Conservation (phyloP, 2,329 filamentous ascomycete species). For the Fusarium penzigii region DNA sequence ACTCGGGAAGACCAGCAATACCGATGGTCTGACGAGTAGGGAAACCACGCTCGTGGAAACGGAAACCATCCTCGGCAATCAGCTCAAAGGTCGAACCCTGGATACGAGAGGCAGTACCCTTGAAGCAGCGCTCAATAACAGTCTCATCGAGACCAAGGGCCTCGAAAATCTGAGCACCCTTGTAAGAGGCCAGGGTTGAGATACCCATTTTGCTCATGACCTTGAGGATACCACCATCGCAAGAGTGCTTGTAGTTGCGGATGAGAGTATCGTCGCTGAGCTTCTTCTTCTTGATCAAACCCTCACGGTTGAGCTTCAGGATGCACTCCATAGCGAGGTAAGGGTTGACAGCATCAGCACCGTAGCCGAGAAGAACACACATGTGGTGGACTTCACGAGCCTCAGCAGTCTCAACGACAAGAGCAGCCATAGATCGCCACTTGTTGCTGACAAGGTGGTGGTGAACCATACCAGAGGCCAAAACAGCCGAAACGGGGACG, state of each 20-base stretch:
- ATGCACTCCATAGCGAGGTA: slow-evolving; percentile 97
- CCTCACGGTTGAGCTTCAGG: slow-evolving; percentile 92
- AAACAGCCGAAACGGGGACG: slow-evolving; percentile 79
- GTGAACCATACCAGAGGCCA: slow-evolving; percentile 92
- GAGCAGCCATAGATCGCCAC: slow-evolving; percentile 85
- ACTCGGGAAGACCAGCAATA: slow-evolving; percentile 81
- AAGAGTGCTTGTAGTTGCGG: slow-evolving; percentile 95
- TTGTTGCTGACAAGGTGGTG: slow-evolving; percentile 95
- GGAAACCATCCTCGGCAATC: slow-evolving; percentile 91
- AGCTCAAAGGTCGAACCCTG: slow-evolving; percentile 91
- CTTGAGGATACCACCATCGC: slow-evolving; percentile 93
- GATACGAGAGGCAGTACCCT: slow-evolving; percentile 90
- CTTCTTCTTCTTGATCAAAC: slow-evolving; percentile 90
- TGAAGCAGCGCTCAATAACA: slow-evolving; percentile 93
- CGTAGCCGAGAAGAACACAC: slow-evolving; percentile 96
- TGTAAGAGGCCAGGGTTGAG: slow-evolving; percentile 93
- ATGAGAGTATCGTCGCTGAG: slow-evolving; percentile 80
- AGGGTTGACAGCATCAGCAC: slow-evolving; percentile 90
- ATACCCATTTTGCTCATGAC: slow-evolving; percentile 99
- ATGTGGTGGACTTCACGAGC: slow-evolving; percentile 98
- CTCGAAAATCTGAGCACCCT: slow-evolving; percentile 97
- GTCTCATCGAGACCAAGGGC: slow-evolving; percentile 89
- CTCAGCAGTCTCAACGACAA: slow-evolving; percentile 90
- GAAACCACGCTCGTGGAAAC: slow-evolving; percentile 92
- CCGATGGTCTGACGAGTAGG: slow-evolving; percentile 76